Percentiles rank a stretch among this genome's conserved stretches.
Evolutionary conservation across 352 stramenopile genomes (phyloP).

Genomic region (Pythium brachiatum): DNA sequence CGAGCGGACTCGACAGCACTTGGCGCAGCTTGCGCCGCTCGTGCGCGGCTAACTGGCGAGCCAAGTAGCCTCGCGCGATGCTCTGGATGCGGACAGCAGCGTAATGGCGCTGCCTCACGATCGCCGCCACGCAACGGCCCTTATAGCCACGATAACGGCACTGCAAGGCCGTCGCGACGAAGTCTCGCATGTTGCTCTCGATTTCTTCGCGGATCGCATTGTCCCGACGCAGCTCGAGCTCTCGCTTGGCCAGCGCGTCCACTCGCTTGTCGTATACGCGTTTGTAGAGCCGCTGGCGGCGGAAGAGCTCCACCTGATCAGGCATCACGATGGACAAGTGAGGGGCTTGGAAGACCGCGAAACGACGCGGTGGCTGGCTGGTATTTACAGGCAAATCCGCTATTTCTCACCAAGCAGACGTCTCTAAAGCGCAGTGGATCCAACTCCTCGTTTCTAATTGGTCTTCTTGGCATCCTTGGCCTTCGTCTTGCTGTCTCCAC

Average conservation of each 20-base stretch:
- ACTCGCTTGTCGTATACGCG: slow-evolving; percentile 62
- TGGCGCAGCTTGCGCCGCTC: slow-evolving; percentile 51
- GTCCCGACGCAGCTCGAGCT: slow-evolving; percentile 44
- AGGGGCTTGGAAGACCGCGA: not conserved
- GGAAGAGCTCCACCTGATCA: slow-evolving; percentile 46
- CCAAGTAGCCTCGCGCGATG: slow-evolving; percentile 55
- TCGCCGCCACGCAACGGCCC: slow-evolving; percentile 36
- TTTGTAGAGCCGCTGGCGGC: slow-evolving; percentile 42
- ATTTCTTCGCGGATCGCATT: slow-evolving; percentile 77
- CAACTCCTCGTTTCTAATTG: slow-evolving; percentile 9
- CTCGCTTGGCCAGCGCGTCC: slow-evolving; percentile 36
- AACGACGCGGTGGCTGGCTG: slow-evolving; percentile 1
- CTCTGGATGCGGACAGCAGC: slow-evolving; percentile 58
- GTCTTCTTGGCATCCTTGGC: slow-evolving; percentile 23
- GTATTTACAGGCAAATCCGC: slow-evolving; percentile 1
- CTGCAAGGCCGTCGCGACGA: slow-evolving; percentile 70
- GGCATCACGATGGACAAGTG: slow-evolving; percentile 28
- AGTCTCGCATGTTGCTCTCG: slow-evolving; percentile 66
- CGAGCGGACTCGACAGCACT: slow-evolving; percentile 64
- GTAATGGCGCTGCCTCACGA: slow-evolving; percentile 33
- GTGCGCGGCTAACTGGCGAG: slow-evolving; percentile 35
- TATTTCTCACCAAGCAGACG: slow-evolving; percentile 1
- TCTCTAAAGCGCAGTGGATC: not conserved
- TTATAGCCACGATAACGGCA: slow-evolving; percentile 62
- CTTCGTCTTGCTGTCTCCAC: slow-evolving; percentile 31